Evolutionary conservation across 1,139 yeast species (phyloP), one percentile per base, ranked within the genome.

Genomic region (Diutina mesorugosa): DNA sequence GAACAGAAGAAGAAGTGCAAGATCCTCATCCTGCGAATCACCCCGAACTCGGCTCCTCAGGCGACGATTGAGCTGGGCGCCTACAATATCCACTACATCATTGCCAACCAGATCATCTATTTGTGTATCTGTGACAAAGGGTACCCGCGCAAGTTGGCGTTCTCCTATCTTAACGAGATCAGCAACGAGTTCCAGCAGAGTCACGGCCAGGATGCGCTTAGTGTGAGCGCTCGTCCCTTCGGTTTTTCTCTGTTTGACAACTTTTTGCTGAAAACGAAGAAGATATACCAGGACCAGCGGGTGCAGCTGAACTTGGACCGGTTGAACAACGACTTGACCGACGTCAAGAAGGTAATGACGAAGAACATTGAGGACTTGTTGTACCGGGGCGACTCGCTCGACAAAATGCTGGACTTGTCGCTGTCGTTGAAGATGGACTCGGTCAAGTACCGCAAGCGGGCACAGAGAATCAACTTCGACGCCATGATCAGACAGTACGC

Each of bases 261-360:
- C 53, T 93, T 88, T 66, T 81, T 93, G 71, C 84, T 84, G 64
- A 90, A 91, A 71, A 90, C 98, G 5, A 89, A 86, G 66, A 87
- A 90, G 64, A 76, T 90, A 18, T 93, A 91, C 69, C 90, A 88
- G 63, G 97, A 93, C 69, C 89, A 91, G 60, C 79, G 97, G 59
- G 97, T 96, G 0, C 95, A 90, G 61, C 83, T 85, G 54, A 93
- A 90, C 65, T 75, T 93, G 65, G 97, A 93, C 70, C 84, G 83
- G 66, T 75, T 93, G 62, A 90, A 91, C 69, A 81, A 82, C 56
- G 99, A 95, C 65, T 76, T 93, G 63, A 90, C 88, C 56, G 99
- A 95, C 64, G 99, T 95, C 55, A 90, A 93, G 63, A 84, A 88
- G 63, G 95, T 93, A 59, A 89, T 93, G 96, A 90, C 96, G 58